Percentiles rank a stretch among this genome's conserved stretches.
Conservation (phyloP, 805 yeast genomes). For the Candida manassasensis region DNA sequence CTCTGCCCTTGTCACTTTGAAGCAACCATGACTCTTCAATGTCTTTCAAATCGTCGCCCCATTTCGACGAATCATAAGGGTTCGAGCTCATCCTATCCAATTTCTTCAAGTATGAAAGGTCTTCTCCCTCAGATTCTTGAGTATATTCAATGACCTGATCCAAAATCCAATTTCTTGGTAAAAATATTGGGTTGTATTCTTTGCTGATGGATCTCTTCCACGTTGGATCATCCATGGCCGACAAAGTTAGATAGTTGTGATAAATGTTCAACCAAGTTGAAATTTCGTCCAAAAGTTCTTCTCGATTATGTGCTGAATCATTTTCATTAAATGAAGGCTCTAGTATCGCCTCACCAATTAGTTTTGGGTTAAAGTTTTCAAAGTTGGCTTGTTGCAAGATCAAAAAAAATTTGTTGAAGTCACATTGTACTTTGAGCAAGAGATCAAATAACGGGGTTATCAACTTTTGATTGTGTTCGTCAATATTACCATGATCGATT, state of each 20-base stretch:
- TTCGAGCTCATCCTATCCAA: slow-evolving; percentile 65
- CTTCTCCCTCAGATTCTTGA: slow-evolving; percentile 46
- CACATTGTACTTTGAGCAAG: slow-evolving; percentile 59
- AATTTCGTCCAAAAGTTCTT: slow-evolving; percentile 39
- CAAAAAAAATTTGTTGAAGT: slow-evolving; percentile 76
- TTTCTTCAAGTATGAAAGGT: slow-evolving; percentile 50
- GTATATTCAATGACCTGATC: slow-evolving; percentile 70
- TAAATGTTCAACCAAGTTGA: slow-evolving; percentile 52
- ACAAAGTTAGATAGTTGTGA: slow-evolving; percentile 38
- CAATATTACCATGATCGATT: slow-evolving; percentile 27
- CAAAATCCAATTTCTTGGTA: slow-evolving; percentile 81
- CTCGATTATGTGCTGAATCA: slow-evolving; percentile 18
- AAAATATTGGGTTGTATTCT: slow-evolving; percentile 66
- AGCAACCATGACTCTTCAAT: slow-evolving; percentile 50
- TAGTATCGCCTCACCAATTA: slow-evolving; percentile 17
- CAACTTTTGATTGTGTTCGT: slow-evolving; percentile 40
- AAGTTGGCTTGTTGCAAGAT: slow-evolving; percentile 48
- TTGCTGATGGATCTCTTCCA: slow-evolving; percentile 28
- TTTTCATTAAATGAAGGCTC: slow-evolving; percentile 19
- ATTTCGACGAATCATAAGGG: slow-evolving; percentile 66
- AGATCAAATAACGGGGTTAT: slow-evolving; percentile 59
- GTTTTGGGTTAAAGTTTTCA: slow-evolving; percentile 9
- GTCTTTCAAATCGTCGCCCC: slow-evolving; percentile 64
- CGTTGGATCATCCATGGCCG: slow-evolving; percentile 27
- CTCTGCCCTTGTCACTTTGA: slow-evolving; percentile 47